Evolutionary conservation across 768 basidiomycete species (phyloP), one percentile per base, ranked within the genome.

Genomic region (Kwoniella sp.): DNA sequence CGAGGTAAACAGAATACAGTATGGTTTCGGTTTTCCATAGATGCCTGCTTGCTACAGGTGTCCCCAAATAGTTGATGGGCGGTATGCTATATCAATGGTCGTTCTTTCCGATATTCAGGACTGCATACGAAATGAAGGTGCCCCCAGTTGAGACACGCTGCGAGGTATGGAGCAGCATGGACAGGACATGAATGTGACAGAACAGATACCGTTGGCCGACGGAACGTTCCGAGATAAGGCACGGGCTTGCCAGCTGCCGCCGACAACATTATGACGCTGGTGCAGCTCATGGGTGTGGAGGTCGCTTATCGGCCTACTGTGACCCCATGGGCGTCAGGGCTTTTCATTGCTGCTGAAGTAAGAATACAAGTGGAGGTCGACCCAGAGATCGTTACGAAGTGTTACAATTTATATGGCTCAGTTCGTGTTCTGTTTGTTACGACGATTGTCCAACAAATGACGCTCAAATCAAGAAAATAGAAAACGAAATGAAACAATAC

Each of bases 401-500:
- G n/a, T n/a, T n/a, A n/a, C n/a, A n/a, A n/a, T n/a, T n/a, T n/a
- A n/a, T n/a, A n/a, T n/a, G n/a, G n/a, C n/a, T n/a, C n/a, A n/a
- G n/a, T n/a, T n/a, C n/a, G n/a, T n/a, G n/a, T n/a, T n/a, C n/a
- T n/a, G n/a, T n/a, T n/a, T n/a, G n/a, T n/a, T n/a, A n/a, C n/a
- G n/a, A n/a, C n/a, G n/a, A n/a, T n/a, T n/a, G n/a, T n/a, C n/a
- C n/a, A n/a, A n/a, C n/a, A n/a, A n/a, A n/a, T 33, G 33, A 33
- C 5, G 33, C 33, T 13, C 13, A 13, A 24, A 49, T 5, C 9
- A 22, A 9, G 21, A 5, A 22, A 22, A n/a, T n/a, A n/a, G 22
- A 22, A 6, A 25, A 6, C 48, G 47, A 13, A 37, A 73, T 73
- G 71, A 69, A 66, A 58, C 60, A 62, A 52, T 73, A 70, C 40